Evolutionary conservation across 768 basidiomycete genomes (phyloP), one percentile per base, ranked within the genome.

Genomic region (Boletales sp.): DNA sequence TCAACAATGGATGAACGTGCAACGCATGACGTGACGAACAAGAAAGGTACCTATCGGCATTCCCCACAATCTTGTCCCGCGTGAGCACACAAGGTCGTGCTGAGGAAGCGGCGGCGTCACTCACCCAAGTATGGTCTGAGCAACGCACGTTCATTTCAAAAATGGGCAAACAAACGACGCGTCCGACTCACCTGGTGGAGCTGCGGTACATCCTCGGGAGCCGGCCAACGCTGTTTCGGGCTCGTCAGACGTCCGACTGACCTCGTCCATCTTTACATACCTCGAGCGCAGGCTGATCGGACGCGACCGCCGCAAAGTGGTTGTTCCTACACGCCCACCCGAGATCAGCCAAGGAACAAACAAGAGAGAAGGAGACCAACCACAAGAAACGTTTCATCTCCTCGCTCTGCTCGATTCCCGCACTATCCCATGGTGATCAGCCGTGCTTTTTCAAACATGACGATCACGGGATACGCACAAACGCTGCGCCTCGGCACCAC

Each of bases 321-420:
- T 85, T 86, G 64, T 87, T 75, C 84, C 84, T 84, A 52, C 24
- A 12, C 17, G 13, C 47, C 34, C 29, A 18, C 34, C 10, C n/a
- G 31, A 42, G 37, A 47, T 11, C 17, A 17, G 42, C 38, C 3
- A 13, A 46, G 17, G 47, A 7, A 5, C 42, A 32, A 21, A 21
- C 2, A 10, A 11, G 2, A 14, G 43, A 10, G n/a, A 13, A 5
- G n/a, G 3, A 12, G 12, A 62, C 71, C 14, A 59, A 83, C 84
- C 85, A 87, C n/a, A 86, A 64, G 68, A 85, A 86, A 9, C 78
- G 74, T 55, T 84, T 86, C 84, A 84, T 84, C 37, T 82, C 82
- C 15, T 84, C 81, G 19, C 76, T 74, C 61, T 84, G 83, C 51
- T 85, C 82, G 41, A 87, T 79, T 2, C 84, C 84, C 36, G 84